Conservation (phyloP, 2,329 filamentous ascomycete species). For the Beauveria australis region DNA sequence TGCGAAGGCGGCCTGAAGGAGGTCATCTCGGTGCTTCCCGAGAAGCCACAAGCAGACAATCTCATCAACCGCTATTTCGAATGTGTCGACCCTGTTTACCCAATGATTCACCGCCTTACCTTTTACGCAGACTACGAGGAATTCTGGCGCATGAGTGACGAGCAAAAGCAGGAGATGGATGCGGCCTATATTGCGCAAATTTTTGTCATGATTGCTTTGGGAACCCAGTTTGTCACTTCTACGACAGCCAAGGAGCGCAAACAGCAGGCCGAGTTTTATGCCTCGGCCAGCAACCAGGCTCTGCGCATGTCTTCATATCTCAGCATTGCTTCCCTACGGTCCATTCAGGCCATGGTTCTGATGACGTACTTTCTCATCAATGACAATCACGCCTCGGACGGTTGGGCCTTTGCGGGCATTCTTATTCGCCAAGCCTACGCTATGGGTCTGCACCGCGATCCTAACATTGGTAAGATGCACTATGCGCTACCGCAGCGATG, state of each 20-base stretch:
- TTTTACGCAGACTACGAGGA: conserved; percentile 73
- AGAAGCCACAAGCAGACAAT: conserved; percentile 67
- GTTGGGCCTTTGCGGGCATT: conserved; percentile 74
- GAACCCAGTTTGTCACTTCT: conserved; percentile 65
- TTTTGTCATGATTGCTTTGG: conserved; percentile 69
- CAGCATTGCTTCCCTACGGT: conserved; percentile 63
- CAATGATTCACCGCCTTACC: conserved; percentile 66
- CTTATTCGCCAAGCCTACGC: conserved; percentile 71
- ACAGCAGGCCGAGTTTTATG: conserved; percentile 74
- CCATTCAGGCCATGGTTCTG: conserved; percentile 72
- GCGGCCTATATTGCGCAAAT: conserved; percentile 63
- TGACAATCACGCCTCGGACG: conserved; percentile 75
- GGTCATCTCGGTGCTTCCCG: conserved; percentile 66
- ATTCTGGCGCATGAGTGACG: conserved; percentile 57
- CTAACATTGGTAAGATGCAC: conserved; percentile 51
- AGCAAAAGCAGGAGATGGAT: conserved; percentile 54
- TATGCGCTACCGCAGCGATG: background rate
- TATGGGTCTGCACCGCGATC: conserved; percentile 73
- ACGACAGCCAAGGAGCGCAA: conserved; percentile 54
- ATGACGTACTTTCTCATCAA: conserved; percentile 80
- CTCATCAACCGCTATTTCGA: conserved; percentile 57
- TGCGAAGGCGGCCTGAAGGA: conserved; percentile 67
- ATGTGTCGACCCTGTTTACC: conserved; percentile 71
- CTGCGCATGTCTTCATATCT: conserved; percentile 69
- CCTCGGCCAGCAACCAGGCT: conserved; percentile 70